Evolutionary conservation across 129 eudicot genomes (phyloP), one percentile per base, ranked within the genome.

Genomic region (Centella asiatica): DNA sequence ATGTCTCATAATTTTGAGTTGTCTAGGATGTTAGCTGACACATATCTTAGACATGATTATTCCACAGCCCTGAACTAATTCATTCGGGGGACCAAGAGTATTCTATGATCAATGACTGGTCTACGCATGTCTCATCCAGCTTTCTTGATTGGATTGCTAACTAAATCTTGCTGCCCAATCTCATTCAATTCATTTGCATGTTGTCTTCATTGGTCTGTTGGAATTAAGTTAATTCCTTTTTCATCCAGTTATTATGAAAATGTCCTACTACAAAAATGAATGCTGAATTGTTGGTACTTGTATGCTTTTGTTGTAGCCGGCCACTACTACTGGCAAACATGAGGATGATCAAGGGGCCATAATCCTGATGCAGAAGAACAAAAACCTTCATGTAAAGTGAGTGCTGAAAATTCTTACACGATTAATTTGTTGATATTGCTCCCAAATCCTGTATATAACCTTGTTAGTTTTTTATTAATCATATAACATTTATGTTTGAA

Each of bases 341-440:
- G 62, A 64, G 46, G 74, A 78, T 19, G 60, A 74, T 66, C 73
- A 63, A 44, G 83, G 77, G 68, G 69, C 64, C 69, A 66, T 58
- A 37, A 58, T 1, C 39, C 10, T 86, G 59, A 37, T 81, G 62
- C 71, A 83, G 69, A 77, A 81, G 67, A 79, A 90, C 79, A 65
- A 65, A 67, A 79, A 57, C 57, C 94, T 86, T 18, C 81, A 33
- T 25, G 55, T 62, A 44, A 57, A 73, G 97, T 89, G 72, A 82
- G 89, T 79, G 22, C 14, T 27, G 24, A 54, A 44, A 1, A 47
- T 31, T 63, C 12, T 51, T 33, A 49, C 13, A 34, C 44, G 14
- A 22, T 23, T 29, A 8, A 2, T 23, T 28, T 31, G 37, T 17
- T 57, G 15, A 5, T 65, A 36, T 46, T 56, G 40, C 22, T 27